Evolutionary conservation across 495 filamentous ascomycete species (phyloP), one percentile per base, ranked within the genome.

Genomic region (Neurospora tetrasperma): DNA sequence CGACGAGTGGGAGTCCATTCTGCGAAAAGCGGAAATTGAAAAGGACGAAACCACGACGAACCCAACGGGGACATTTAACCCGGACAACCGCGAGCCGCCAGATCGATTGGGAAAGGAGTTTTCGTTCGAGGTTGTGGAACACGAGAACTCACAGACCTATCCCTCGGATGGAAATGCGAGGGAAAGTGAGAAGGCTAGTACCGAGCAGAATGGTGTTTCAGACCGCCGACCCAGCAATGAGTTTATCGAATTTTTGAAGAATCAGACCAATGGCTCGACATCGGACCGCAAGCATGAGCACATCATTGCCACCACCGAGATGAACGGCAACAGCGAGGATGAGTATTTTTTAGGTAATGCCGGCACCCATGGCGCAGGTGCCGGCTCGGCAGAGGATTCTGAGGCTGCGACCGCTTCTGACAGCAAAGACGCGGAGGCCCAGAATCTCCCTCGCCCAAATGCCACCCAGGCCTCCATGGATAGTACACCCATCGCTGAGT

Each of bases 301-400:
- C 4, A 71, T 42, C 5, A 71, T 44, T 6, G 70, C 77, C 71
- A 71, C 40, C 74, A 69, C 76, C 35, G 71, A 80, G 70, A 4
- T 66, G 7, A 79, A 75, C 71, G 79, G 77, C 71, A 74, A 76
- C n/a, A 73, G 78, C 69, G 78, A 82, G 71, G 79, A 82, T 78
- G 75, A 83, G 82, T 86, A 85, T 88, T 88, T 88, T 88, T 88
- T 88, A 88, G 86, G 75, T 88, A 87, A 84, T 83, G 85, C 86
- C 87, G 87, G 80, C 83, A 87, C 83, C 83, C 81, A 83, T 86
- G 88, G 85, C 84, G 84, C 84, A 85, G 87, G 86, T 88, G 86
- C 80, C 86, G 86, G 87, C 83, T 75, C 84, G 82, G 83, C 79
- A 78, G 80, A 80, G 77, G 78, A 78, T 81, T 82, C 77, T 44